These are phyloP conservation scores for Malus hybrid DNA, from an alignment of 331 rosid genomes.

Conservation along the genomic window DNA sequence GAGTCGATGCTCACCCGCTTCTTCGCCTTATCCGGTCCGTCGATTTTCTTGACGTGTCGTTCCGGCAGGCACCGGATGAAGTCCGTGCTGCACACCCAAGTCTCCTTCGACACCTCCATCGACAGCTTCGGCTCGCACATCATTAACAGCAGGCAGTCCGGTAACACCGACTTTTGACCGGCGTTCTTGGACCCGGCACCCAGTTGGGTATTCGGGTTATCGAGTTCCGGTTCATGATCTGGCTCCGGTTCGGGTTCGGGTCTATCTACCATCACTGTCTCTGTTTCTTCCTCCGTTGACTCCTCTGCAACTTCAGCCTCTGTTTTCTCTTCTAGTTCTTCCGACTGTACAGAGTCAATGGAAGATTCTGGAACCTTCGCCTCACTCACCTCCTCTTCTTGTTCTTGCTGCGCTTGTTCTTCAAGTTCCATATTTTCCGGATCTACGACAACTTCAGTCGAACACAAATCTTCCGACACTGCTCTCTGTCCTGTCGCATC, in stretches of 20 bases:
- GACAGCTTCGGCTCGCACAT: conserved; percentile 96
- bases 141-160: conserved; percentile 88
- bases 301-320: conserved; percentile 13
- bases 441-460: conserved; percentile 19
- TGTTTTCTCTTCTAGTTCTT: neutral
- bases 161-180: conserved; percentile 36
- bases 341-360: conserved; percentile 9
- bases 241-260: conserved; percentile 19
- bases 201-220: conserved; percentile 1
- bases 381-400: conserved; percentile 5
- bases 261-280: conserved; percentile 8
- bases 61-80: conserved; percentile 74
- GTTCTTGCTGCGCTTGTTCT: neutral
- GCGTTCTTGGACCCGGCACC: conserved; percentile 17
- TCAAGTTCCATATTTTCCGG: conserved; percentile 24
- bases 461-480: conserved; percentile 15
- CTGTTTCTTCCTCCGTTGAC: conserved; percentile 24
- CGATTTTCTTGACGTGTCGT: conserved; percentile 29
- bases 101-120: conserved; percentile 94
- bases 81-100: conserved; percentile 91
- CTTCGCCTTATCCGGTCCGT: conserved; percentile 20
- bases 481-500: neutral
- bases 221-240: conserved; percentile 6
- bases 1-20: conserved; percentile 29
- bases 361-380: conserved; percentile 12